phyloP scores from a whole-genome alignment of 2,329 filamentous ascomycete species.

The Neonectria coccinea region DNA sequence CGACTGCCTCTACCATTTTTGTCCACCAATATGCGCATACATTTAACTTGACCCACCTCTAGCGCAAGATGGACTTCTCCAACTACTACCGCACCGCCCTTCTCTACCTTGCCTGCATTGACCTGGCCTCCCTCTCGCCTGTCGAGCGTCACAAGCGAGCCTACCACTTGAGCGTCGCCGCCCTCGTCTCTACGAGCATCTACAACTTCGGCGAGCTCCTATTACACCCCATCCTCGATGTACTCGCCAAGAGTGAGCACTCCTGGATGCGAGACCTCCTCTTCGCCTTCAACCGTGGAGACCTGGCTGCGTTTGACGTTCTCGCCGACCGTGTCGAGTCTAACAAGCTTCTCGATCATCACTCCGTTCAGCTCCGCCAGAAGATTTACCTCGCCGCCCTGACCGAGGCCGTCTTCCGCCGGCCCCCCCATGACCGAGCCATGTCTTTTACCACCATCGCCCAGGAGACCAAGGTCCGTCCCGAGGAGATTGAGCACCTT shows the following conservation, averaged over 20 bases:
- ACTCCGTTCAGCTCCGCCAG: slow-evolving; percentile 88
- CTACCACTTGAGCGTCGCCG: slow-evolving; percentile 92
- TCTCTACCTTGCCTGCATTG: slow-evolving; percentile 96
- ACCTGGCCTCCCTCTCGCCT: slow-evolving; percentile 78
- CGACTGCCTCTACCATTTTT: not conserved
- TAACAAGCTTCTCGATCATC: slow-evolving; percentile 81
- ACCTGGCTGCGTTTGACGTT: slow-evolving; percentile 86
- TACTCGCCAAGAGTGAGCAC: slow-evolving; percentile 75
- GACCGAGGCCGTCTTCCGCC: slow-evolving; percentile 95
- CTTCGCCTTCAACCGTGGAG: slow-evolving; percentile 96
- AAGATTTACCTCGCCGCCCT: slow-evolving; percentile 98
- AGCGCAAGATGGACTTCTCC: slow-evolving; percentile 88
- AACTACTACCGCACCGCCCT: slow-evolving; percentile 98
- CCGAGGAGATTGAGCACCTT: slow-evolving; percentile 94
- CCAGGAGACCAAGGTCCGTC: slow-evolving; percentile 90
- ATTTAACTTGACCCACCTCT: slow-evolving; percentile 14
- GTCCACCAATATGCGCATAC: not conserved
- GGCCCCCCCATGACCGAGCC: slow-evolving; percentile 92
- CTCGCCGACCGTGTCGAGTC: slow-evolving; percentile 84
- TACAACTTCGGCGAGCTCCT: slow-evolving; percentile 99
- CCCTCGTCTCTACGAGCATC: slow-evolving; percentile 92
- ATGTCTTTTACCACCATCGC: slow-evolving; percentile 93
- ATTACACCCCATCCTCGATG: slow-evolving; percentile 93
- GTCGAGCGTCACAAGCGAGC: slow-evolving; percentile 85
- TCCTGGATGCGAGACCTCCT: slow-evolving; percentile 95